Evolutionary conservation across 208 protist genomes (phyloP).

Genomic region (Balamuthia mandrillaris): DNA sequence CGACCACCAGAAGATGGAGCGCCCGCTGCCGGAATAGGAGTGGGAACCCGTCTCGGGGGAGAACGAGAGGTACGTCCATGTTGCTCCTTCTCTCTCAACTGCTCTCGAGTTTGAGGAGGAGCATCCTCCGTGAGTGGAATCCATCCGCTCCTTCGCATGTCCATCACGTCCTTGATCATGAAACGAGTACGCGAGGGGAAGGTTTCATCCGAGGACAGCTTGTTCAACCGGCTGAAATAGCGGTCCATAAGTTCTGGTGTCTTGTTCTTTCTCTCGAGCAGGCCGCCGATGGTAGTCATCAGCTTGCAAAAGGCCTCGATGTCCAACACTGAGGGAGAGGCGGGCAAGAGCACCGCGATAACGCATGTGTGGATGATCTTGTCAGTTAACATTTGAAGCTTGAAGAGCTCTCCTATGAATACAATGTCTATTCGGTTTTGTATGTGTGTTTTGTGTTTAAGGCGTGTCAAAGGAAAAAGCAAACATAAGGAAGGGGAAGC

Average conservation of each 20-base stretch:
- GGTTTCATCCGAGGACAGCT: background rate
- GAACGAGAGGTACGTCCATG: no score
- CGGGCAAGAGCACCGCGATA: slow-evolving; percentile 2
- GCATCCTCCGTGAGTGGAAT: background rate
- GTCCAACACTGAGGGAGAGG: background rate
- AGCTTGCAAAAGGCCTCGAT: slow-evolving; percentile 58
- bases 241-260: background rate
- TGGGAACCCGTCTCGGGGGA: no score
- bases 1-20: no score
- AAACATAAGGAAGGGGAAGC: no score
- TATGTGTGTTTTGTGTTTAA: no score
- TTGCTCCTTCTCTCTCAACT: no score
- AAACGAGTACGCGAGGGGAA: slow-evolving; percentile 39
- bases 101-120: no score
- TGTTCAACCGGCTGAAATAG: slow-evolving; percentile 18
- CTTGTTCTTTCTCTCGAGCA: background rate
- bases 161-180: slow-evolving; percentile 52
- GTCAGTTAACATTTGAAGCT: slow-evolving; percentile 52
- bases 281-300: slow-evolving; percentile 43
- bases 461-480: no score
- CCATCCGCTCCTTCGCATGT: slow-evolving; percentile 49
- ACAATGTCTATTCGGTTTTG: slow-evolving; percentile 53
- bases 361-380: slow-evolving; percentile 64
- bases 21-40: no score
- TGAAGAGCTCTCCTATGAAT: slow-evolving; percentile 66